Conservation (phyloP, 2,329 filamentous ascomycete species). For the Monosporascus ibericus region DNA sequence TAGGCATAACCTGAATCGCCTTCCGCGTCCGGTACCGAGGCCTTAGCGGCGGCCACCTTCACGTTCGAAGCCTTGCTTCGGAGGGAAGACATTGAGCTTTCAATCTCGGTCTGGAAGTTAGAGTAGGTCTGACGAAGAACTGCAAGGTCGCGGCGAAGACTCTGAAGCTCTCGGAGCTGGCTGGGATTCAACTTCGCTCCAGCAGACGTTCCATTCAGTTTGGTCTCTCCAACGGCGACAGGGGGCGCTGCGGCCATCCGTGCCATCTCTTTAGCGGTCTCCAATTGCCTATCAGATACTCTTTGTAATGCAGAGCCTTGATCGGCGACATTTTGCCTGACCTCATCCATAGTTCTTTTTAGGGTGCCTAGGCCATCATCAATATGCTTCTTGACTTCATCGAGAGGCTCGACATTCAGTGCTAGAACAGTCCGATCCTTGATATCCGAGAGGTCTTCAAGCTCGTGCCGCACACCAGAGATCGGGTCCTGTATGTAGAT, state of each 20-base stretch:
- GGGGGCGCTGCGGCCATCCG: conserved; percentile 44
- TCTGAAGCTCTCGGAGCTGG: conserved; percentile 74
- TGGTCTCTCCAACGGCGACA: conserved; percentile 44
- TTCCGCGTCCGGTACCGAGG: conserved; percentile 63
- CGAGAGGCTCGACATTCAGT: conserved; percentile 84
- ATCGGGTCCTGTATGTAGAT: conserved; percentile 97
- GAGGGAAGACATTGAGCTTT: conserved; percentile 78
- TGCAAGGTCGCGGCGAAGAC: conserved; percentile 79
- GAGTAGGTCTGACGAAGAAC: conserved; percentile 91
- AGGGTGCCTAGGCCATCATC: conserved; percentile 83
- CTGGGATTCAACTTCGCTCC: conserved; percentile 44
- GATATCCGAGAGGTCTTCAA: conserved; percentile 88
- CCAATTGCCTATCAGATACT: conserved; percentile 85
- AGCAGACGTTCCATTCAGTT: conserved; percentile 24
- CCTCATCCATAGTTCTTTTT: conserved; percentile 75
- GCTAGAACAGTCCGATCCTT: conserved; percentile 95
- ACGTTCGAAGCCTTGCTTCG: conserved; percentile 76
- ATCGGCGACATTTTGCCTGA: conserved; percentile 77
- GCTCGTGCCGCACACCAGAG: conserved; percentile 91
- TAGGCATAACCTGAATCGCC: conserved; percentile 79
- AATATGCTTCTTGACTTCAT: conserved; percentile 94
- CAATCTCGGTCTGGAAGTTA: conserved; percentile 81
- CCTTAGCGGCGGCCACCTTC: conserved; percentile 68
- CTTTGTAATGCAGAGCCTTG: conserved; percentile 77
- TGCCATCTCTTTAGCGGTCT: conserved; percentile 82